Conservation (phyloP, 441 rosid genomes). For the Daphne laureola region DNA sequence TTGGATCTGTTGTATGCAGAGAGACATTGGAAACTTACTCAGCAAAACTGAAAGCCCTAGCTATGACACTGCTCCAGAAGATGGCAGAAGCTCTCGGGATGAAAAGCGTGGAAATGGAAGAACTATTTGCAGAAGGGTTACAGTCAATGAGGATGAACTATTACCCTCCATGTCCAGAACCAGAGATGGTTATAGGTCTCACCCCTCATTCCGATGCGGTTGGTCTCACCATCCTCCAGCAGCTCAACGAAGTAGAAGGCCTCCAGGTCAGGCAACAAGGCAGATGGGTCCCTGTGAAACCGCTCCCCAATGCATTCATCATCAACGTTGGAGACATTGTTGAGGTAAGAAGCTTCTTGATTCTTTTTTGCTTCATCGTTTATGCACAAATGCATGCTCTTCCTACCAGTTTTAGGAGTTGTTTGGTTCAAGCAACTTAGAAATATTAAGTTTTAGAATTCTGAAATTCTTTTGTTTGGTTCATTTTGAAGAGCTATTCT, state of each 20-base stretch:
- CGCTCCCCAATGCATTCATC: background rate
- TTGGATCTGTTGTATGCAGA: conserved; percentile 14
- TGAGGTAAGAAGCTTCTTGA: conserved; percentile 1
- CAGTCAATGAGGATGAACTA: conserved; percentile 21
- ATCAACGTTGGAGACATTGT: conserved; percentile 11
- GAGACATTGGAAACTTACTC: conserved; percentile 17
- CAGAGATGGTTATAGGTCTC: conserved; percentile 22
- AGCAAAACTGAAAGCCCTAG: conserved; percentile 7
- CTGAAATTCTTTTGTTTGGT: too few relatives aligned
- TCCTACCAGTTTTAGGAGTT: too few relatives aligned
- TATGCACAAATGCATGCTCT: too few relatives aligned
- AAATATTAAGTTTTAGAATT: too few relatives aligned
- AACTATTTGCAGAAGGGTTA: conserved; percentile 11
- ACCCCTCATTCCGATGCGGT: conserved; percentile 25
- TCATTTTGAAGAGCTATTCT: too few relatives aligned
- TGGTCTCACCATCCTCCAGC: conserved; percentile 20
- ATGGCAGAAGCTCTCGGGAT: conserved; percentile 19
- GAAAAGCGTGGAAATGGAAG: conserved; percentile 7
- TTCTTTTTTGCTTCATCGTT: too few relatives aligned
- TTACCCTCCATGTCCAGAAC: conserved; percentile 19
- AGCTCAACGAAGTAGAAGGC: conserved; percentile 7
- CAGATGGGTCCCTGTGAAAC: conserved; percentile 1
- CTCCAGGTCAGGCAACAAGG: conserved; percentile 4
- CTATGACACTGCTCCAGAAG: conserved; percentile 7
- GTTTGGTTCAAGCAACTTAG: too few relatives aligned